Base-by-base conservation (phyloP, 2,329 filamentous ascomycete species). In the Didymella pomorum region DNA sequence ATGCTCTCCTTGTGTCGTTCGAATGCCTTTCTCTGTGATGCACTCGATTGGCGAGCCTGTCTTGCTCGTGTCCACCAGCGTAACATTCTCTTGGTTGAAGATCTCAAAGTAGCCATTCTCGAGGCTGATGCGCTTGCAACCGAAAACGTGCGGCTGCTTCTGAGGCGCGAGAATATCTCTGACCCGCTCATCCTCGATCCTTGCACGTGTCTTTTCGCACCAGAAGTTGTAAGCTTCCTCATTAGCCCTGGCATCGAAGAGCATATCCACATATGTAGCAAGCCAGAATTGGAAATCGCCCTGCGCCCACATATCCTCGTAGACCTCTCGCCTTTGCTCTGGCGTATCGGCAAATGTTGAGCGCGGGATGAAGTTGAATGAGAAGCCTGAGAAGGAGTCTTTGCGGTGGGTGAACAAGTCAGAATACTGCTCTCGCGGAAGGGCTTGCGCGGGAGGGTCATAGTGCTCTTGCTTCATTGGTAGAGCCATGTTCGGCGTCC, bases 401-500 rank as follows among this genome's bases (percentile, higher is more conserved):
- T 25, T 52, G 18, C 62, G 60, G 8, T 20, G 26, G 11, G 25
- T 20, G 21, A 66, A 57, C 23, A 63, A 28, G 2, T 60, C 39
- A 0, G 70, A 66, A 44, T 77, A 77, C 6, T 69, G 41, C 42
- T 66, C 60, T 53, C 77, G 76, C 6, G 60, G 26, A 7, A 61
- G 9, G 9, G 82, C 75, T 67, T 88, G 82, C 59, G 84, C 79
- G n/a, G 43, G 18, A 9, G n/a, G 20, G 2, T 52, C 43, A 21
- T 65, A 67, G 4, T 67, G 26, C 20, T 62, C 42, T 47, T 70
- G 60, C n/a, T 42, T 42, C 69, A 74, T 71, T 14, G 70, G 67
- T 2, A 71, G 20, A 1, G 65, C 54, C 43, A 62, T 61, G 51
- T 67, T 71, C 0, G 87, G 87, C 0, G 86, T 89, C 2, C 88